Evolutionary conservation across 169 alveolate species (phyloP), one percentile per base, ranked within the genome.

Genomic region (Cyclospora cayetanensis): DNA sequence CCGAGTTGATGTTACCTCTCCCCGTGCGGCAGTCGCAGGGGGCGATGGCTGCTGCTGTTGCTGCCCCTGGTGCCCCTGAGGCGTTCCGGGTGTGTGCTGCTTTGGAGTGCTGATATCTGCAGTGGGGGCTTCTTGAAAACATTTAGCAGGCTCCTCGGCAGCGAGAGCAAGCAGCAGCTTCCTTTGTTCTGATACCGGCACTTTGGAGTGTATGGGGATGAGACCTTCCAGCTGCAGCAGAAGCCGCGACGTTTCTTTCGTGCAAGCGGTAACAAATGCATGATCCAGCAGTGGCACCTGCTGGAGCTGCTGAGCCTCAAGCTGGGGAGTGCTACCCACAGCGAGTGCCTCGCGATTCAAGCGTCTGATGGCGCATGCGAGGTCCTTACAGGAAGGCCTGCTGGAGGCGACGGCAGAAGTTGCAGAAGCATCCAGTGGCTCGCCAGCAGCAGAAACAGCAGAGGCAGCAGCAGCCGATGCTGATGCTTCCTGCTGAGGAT

Each of bases 41-140:
- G 83, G 55, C 0, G 31, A 35, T 53, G 83, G 83, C 53, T 35
- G 83, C 83, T 70, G 83, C 83, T 70, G 53, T 53, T 70, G 83
- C 53, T 70, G 83, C 83, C 0, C 55, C 29, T 70, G 83, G 55
- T 70, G 83, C n/a, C 11, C 34, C 31, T 12, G n/a, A 9, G 18
- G 72, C 31, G 18, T n/a, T n/a, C 11, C 35, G 11, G 72, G 34
- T n/a, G 72, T 1, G 35, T 9, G 34, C 72, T 15, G 15, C 83
- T 5, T 9, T 31, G 20, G 31, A 37, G 83, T 22, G 0, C 55
- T 2, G n/a, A 7, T 11, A 15, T 46, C 60, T 7, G 60, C 60
- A 46, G n/a, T 46, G 31, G 83, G 34, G 53, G 39, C 25, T 4
- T 41, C 41, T 22, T 66, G 79, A 27, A 18, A 27, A 11, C 25